phyloP scores from a whole-genome alignment of 2,329 filamentous ascomycete genomes.

The Colletotrichum theobromicola region DNA sequence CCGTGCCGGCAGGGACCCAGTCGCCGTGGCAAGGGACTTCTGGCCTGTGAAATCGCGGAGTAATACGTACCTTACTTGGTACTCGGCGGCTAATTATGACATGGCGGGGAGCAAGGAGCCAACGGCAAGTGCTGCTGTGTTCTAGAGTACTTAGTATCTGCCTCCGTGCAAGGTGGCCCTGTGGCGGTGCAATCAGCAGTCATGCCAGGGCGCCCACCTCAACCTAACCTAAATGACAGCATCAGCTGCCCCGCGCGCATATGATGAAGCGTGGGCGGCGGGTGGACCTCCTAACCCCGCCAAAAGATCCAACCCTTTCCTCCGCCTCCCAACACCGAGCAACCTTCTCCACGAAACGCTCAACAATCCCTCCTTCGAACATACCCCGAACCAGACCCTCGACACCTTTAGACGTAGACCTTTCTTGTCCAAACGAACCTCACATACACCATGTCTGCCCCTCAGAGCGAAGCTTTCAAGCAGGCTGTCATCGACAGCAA shows the following conservation, averaged over 20 bases:
- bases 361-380: constrained; percentile 8
- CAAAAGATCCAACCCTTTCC: constrained; percentile 17
- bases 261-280: constrained; percentile 9
- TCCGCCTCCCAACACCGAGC: constrained; percentile 10
- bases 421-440: not conserved
- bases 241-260: constrained; percentile 23
- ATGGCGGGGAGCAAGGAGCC: not conserved
- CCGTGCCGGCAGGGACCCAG: not conserved
- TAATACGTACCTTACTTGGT: not conserved
- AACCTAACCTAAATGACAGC: constrained; percentile 12
- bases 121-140: not conserved
- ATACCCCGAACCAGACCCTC: not conserved
- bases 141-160: too few relatives aligned
- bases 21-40: not conserved
- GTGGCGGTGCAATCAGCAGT: constrained; percentile 13
- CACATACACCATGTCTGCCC: constrained; percentile 42
- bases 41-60: not conserved
- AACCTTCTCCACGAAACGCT: constrained; percentile 10
- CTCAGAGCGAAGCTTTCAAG: constrained; percentile 54
- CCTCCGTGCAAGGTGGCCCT: not conserved
- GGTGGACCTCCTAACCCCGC: constrained; percentile 18
- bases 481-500: constrained; percentile 67
- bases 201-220: not conserved
- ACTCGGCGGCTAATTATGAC: too few relatives aligned
- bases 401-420: not conserved